These are phyloP conservation scores for Scolecobasidium constrictum DNA, from an alignment of 2,329 filamentous ascomycete species.

Conservation along the genomic window DNA sequence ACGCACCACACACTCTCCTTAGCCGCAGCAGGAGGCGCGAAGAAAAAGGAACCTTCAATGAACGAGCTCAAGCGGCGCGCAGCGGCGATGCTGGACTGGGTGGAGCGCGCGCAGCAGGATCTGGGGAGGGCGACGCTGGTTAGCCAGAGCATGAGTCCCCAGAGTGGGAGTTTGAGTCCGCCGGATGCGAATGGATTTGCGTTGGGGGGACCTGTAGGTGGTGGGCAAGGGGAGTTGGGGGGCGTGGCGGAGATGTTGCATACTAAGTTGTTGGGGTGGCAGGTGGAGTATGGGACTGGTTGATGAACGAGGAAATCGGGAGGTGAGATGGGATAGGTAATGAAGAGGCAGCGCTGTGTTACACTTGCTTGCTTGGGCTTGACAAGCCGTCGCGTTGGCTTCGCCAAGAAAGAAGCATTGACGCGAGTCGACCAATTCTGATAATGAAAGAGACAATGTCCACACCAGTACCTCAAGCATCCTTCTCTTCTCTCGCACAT, in stretches of 20 bases:
- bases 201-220: not conserved
- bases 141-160: conserved; percentile 20
- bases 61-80: conserved; percentile 10
- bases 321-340: too few species aligned
- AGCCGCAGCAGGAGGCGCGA: not conserved
- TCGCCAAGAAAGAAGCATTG: too few species aligned
- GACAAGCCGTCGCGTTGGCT: too few species aligned
- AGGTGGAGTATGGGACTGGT: conserved; percentile 52
- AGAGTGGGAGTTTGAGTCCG: conserved; percentile 34
- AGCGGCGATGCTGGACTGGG: conserved; percentile 9
- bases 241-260: conserved; percentile 74
- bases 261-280: conserved; percentile 73
- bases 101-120: conserved; percentile 12
- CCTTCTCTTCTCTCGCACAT: too few species aligned
- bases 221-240: conserved; percentile 40
- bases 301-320: conserved; percentile 25
- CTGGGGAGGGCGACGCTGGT: conserved; percentile 12
- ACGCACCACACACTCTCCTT: not conserved
- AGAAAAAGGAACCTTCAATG: conserved; percentile 8
- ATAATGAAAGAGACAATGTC: too few species aligned
- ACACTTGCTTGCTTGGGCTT: too few species aligned
- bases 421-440: too few species aligned
- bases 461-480: too few species aligned
- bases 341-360: too few species aligned
- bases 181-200: conserved; percentile 56